A percentile compares a stretch with the other conserved stretches of the same genome.
Evolutionary conservation across 148 eudicot species (phyloP).

Genomic region (Simmondsia chinensis): DNA sequence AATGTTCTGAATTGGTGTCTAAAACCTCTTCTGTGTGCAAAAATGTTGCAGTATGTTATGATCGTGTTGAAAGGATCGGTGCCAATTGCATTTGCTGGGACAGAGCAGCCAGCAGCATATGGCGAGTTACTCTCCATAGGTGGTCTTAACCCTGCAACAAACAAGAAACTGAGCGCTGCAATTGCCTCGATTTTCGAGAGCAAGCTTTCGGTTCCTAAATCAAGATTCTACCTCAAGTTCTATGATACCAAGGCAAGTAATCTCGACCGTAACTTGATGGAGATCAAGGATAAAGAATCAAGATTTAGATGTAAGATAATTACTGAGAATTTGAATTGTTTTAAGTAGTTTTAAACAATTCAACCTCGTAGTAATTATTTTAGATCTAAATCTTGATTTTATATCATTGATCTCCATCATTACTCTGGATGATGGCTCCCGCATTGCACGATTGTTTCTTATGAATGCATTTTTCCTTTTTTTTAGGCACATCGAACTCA

Average conservation of each 20-base stretch:
- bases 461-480: constrained; percentile 42
- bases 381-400: too few species aligned
- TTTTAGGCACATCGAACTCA: constrained; percentile 69
- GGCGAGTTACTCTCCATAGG: constrained; percentile 93
- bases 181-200: constrained; percentile 61
- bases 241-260: constrained; percentile 73
- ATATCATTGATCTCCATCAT: neutral
- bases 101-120: constrained; percentile 93
- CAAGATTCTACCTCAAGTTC: constrained; percentile 80
- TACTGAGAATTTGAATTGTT: too few species aligned
- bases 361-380: too few species aligned
- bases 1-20: too few species aligned
- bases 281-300: too few species aligned
- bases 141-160: constrained; percentile 67
- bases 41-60: constrained; percentile 77
- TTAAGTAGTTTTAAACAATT: too few species aligned
- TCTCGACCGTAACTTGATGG: too few species aligned
- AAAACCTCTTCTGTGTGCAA: neutral
- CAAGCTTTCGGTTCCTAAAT: constrained; percentile 66
- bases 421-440: neutral
- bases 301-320: too few species aligned
- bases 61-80: constrained; percentile 88
- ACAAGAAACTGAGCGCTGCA: constrained; percentile 94
- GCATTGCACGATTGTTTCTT: constrained; percentile 9
- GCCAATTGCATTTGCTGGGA: constrained; percentile 88